phyloP scores from a whole-genome alignment of 2,329 filamentous ascomycete genomes.

The Fusarium nisikadoi region DNA sequence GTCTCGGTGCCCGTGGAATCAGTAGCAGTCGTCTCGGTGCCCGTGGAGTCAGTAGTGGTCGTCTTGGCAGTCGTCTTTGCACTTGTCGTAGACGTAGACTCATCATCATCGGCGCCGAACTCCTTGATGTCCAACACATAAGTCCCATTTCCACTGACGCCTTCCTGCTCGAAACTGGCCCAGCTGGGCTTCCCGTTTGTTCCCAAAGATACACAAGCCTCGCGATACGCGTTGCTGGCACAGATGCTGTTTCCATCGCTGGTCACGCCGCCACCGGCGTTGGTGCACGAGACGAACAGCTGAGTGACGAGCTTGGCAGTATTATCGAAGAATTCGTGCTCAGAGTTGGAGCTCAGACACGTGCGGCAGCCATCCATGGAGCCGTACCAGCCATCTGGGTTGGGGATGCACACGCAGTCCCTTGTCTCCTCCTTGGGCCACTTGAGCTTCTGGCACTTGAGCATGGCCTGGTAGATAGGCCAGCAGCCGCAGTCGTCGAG shows the following conservation, averaged over 20 bases:
- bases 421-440: conserved; percentile 12
- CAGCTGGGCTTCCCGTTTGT: conserved; percentile 20
- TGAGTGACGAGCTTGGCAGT: conserved; percentile 31
- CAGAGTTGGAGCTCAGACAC: conserved; percentile 21
- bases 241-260: conserved; percentile 32
- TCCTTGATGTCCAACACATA: conserved; percentile 28
- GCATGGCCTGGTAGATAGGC: conserved; percentile 37
- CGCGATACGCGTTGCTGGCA: conserved; percentile 27
- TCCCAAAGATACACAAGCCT: conserved; percentile 27
- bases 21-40: not conserved
- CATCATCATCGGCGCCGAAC: conserved; percentile 9
- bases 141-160: conserved; percentile 4
- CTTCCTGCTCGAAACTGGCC: conserved; percentile 22
- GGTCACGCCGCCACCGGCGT: conserved; percentile 26
- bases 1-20: not conserved
- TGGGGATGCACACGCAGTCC: conserved; percentile 31
- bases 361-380: conserved; percentile 38
- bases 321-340: conserved; percentile 33
- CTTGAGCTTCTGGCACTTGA: conserved; percentile 34
- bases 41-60: not conserved
- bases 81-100: conserved; percentile 1
- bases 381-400: conserved; percentile 35
- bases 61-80: conserved; percentile 13
- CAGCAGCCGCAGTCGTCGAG: conserved; percentile 38
- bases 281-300: conserved; percentile 37